Base-by-base conservation (phyloP, 441 rosid genomes). In the Theobroma grandiflorum region DNA sequence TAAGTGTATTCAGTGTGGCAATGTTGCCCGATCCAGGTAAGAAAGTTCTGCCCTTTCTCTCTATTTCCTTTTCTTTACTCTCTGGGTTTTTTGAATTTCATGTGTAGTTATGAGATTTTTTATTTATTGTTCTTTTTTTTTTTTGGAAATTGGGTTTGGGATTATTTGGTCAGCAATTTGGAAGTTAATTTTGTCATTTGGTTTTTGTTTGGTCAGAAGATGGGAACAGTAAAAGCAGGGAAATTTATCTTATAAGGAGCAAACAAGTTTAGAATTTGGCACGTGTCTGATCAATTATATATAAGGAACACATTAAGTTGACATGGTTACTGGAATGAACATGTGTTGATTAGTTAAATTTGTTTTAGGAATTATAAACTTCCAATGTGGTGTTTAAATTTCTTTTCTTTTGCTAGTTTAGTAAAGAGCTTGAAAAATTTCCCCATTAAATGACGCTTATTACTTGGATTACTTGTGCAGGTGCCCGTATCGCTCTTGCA, bases 21-120 rank as follows among this genome's bases (percentile, higher is more conserved):
- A 97, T 85, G 98, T 97, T 69, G 98, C 99, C 78, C 98, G 99
- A 77, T 97, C 99, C 78, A 91, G 98, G 99, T 89, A 84, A 52
- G 9, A 8, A 2, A 18, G 3, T 43, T 42, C 63, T 53, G 31
- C 3, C 37, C 70, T 55, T 73, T 78, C 35, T 72, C 18, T 47
- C n/a, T 38, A 43, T 37, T 40, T 22, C 12, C 31, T 33, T 65
- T 73, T 65, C 42, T 67, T 49, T 71, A 3, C 2, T 55, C 22
- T 43, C 53, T 75, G 59, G 18, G 31, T 72, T 72, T 42, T 77
- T n/a, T 55, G 69, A 50, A 70, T 78, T 69, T 75, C 65, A 14
- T 0, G 42, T 26, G 58, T 61, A 12, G 35, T n/a, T 8, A 6
- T 8, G 10, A 45, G 31, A 22, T 16, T 59, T 22, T 59, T 59